These are phyloP conservation scores for Exophiala sideris DNA, from an alignment of 2,329 filamentous ascomycete species.

Conservation along the genomic window DNA sequence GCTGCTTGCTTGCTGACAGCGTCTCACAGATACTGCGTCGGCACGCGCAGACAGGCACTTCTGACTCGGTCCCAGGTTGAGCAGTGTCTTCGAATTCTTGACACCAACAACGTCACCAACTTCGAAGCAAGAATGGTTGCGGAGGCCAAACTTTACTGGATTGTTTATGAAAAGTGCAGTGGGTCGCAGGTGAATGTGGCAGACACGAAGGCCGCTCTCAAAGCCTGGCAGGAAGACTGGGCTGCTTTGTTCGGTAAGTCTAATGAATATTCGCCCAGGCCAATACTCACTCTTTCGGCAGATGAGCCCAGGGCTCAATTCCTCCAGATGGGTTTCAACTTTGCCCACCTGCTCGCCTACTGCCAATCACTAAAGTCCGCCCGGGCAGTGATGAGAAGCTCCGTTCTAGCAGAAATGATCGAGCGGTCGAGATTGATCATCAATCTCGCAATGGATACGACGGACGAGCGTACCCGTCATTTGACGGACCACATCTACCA, in stretches of 20 bases:
- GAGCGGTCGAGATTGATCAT: slow-evolving; percentile 40
- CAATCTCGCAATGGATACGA: slow-evolving; percentile 42
- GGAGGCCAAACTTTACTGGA: slow-evolving; percentile 46
- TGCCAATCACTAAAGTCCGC: slow-evolving; percentile 39
- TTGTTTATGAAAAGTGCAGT: slow-evolving; percentile 41
- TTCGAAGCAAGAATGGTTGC: slow-evolving; percentile 48
- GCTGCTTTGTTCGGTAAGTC: slow-evolving; percentile 37
- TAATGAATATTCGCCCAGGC: not conserved
- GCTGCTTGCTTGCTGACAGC: not conserved
- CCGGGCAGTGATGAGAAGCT: slow-evolving; percentile 35
- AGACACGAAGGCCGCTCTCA: slow-evolving; percentile 34
- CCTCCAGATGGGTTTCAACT: slow-evolving; percentile 46
- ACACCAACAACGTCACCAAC: slow-evolving; percentile 40
- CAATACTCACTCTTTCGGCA: slow-evolving; percentile 9
- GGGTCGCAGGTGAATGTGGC: slow-evolving; percentile 35
- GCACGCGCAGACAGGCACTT: slow-evolving; percentile 39
- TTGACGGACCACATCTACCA: slow-evolving; percentile 49
- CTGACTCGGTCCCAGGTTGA: slow-evolving; percentile 39
- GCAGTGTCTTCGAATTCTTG: slow-evolving; percentile 37
- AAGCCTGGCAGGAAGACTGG: slow-evolving; percentile 42
- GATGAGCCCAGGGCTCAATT: slow-evolving; percentile 46
- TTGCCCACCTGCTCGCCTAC: slow-evolving; percentile 44
- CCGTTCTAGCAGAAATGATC: slow-evolving; percentile 42
- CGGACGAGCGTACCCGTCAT: slow-evolving; percentile 44
- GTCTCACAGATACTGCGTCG: slow-evolving; percentile 40